A percentile compares a stretch with the other conserved stretches of the same genome.
Conservation (phyloP, 2,329 filamentous ascomycete genomes). For the Xylariaceae sp. region DNA sequence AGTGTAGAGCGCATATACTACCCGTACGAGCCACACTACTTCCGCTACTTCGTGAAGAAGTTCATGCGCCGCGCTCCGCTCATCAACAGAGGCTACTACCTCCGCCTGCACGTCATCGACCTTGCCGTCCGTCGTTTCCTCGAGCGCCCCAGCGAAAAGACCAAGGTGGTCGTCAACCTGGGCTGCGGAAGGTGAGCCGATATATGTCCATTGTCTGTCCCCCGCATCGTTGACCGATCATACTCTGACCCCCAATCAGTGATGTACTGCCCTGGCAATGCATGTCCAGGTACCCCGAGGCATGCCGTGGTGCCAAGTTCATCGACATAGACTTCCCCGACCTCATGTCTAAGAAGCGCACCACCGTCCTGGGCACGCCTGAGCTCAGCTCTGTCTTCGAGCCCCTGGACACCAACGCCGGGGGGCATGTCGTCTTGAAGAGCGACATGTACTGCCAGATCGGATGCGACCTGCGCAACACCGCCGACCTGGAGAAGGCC, state of each 20-base stretch:
- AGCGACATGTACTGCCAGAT: conserved; percentile 72
- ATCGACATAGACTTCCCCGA: conserved; percentile 84
- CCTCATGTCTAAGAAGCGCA: conserved; percentile 68
- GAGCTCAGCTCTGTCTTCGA: conserved; percentile 51
- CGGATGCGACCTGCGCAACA: conserved; percentile 72
- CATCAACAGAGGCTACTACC: conserved; percentile 85
- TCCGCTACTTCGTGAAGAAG: conserved; percentile 81
- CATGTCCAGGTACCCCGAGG: conserved; percentile 57
- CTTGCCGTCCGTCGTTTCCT: conserved; percentile 69
- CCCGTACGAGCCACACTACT: conserved; percentile 71
- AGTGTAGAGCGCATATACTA: conserved; percentile 89
- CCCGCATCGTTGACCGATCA: conserved; percentile 7
- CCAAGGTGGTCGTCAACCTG: conserved; percentile 75
- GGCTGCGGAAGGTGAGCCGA: conserved; percentile 78
- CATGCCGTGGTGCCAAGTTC: conserved; percentile 58
- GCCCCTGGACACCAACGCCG: conserved; percentile 33
- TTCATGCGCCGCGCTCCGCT: conserved; percentile 77
- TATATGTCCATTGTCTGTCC: too few species aligned
- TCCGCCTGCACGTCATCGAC: conserved; percentile 79
- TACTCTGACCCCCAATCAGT: conserved; percentile 51
- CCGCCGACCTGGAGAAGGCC: conserved; percentile 53
- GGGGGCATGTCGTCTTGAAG: conserved; percentile 49
- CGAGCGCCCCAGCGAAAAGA: conserved; percentile 42
- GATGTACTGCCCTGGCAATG: conserved; percentile 85
- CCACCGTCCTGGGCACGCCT: conserved; percentile 58